Percentiles rank a stretch among this genome's conserved stretches.
These are phyloP conservation scores for Botrytis porri DNA, from an alignment of 2,329 filamentous ascomycete genomes.

Conservation along the genomic window DNA sequence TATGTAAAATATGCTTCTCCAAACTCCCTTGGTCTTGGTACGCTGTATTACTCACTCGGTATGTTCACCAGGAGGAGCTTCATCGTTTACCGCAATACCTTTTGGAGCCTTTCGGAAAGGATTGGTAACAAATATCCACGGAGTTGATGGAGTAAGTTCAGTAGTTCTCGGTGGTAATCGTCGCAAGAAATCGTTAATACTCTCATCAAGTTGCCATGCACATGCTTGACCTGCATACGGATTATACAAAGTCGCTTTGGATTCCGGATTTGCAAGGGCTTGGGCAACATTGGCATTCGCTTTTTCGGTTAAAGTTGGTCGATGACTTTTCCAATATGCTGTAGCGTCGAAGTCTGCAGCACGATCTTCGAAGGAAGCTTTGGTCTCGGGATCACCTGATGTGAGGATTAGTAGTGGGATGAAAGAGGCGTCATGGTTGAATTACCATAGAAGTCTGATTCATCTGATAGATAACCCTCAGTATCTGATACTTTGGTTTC, in stretches of 20 bases:
- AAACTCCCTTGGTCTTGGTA: not conserved
- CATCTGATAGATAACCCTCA: conserved; percentile 37
- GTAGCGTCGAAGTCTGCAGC: conserved; percentile 50
- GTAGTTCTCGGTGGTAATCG: conserved; percentile 68
- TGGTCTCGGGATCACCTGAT: conserved; percentile 54
- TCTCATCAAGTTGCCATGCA: conserved; percentile 64
- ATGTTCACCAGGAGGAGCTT: conserved; percentile 32
- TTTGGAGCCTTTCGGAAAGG: conserved; percentile 44
- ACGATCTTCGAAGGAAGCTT: conserved; percentile 48
- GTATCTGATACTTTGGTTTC: conserved; percentile 4
- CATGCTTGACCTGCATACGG: conserved; percentile 51
- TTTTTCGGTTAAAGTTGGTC: conserved; percentile 38
- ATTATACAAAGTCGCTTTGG: conserved; percentile 48
- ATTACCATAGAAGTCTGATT: conserved; percentile 57
- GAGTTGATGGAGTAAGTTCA: conserved; percentile 41
- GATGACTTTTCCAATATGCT: conserved; percentile 47
- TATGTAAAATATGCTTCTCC: not conserved
- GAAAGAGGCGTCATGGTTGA: conserved; percentile 6
- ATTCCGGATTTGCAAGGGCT: conserved; percentile 19
- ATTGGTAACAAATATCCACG: conserved; percentile 74
- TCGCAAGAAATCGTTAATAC: conserved; percentile 60
- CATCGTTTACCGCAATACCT: conserved; percentile 30
- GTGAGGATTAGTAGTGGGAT: conserved; percentile 22
- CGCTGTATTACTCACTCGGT: conserved; percentile 19
- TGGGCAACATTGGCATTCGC: conserved; percentile 33